Evolutionary conservation across 257 asterid species (phyloP).

Genomic region (Prunella vulgaris): DNA sequence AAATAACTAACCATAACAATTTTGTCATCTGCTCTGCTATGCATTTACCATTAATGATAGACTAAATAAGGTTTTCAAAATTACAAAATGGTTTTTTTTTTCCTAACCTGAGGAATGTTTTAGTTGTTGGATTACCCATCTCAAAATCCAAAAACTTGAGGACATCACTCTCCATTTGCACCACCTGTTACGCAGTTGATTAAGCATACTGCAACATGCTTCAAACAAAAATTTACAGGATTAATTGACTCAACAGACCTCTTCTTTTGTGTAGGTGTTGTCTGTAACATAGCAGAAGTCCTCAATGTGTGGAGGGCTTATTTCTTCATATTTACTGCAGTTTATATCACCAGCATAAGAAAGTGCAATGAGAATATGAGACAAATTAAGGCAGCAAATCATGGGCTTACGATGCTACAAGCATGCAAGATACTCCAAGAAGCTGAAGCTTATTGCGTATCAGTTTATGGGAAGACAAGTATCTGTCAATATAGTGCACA

Average conservation of each 20-base stretch:
- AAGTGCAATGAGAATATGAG: conserved; percentile 1
- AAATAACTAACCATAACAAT: not conserved
- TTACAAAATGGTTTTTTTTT: not conserved
- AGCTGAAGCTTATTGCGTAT: conserved; percentile 73
- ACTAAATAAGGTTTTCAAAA: not conserved
- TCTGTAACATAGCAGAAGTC: conserved; percentile 86
- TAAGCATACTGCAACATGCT: not conserved
- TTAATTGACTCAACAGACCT: conserved; percentile 40
- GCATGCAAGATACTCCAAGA: conserved; percentile 89
- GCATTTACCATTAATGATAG: not conserved
- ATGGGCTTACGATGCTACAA: conserved; percentile 73
- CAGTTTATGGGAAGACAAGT: conserved; percentile 49
- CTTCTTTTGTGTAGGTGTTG: conserved; percentile 71
- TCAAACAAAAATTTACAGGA: not conserved
- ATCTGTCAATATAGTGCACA: conserved; percentile 68
- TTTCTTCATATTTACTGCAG: conserved; percentile 85
- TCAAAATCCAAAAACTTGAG: conserved; percentile 58
- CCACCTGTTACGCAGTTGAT: conserved; percentile 36
- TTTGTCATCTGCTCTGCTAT: not conserved
- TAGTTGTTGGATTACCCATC: conserved; percentile 67
- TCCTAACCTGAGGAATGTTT: conserved; percentile 70
- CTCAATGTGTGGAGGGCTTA: conserved; percentile 68
- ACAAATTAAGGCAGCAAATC: not conserved
- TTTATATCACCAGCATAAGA: conserved; percentile 15
- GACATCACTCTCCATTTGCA: conserved; percentile 62